Evolutionary conservation across 2,329 filamentous ascomycete genomes (phyloP), one percentile per base, ranked within the genome.

Genomic region (Colletotrichum sp.): DNA sequence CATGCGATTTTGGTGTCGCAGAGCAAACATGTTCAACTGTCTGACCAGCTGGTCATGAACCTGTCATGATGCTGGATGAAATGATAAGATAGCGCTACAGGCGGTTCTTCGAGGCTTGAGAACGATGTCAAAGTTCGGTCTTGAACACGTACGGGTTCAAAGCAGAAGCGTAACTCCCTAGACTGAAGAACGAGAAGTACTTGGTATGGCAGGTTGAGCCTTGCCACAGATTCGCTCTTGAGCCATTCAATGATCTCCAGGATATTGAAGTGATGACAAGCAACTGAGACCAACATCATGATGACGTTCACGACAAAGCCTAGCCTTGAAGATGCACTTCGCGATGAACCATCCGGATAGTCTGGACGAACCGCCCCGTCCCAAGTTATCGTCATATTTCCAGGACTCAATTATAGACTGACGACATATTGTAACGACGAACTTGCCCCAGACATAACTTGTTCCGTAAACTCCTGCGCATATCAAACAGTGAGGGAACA

Each of bases 101-200:
- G 44, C 44, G 10, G 44, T 52, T 13, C 10, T 21, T 52, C n/a
- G 44, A 21, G 44, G 44, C 44, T 21, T 52, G 44, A 52, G 44
- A 52, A 21, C 44, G 3, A 52, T 52, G n/a, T 52, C 44, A 52
- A 21, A 52, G n/a, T 44, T 2, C 10, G n/a, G 10, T 52, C 44
- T 52, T 52, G 1, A 52, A 21, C 6, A 52, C 44, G 10, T 52
- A 21, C 6, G 44, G 44, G 12, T 13, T 0, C 44, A 24, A 24
- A 8, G n/a, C 44, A 24, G 44, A 52, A 21, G n/a, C 44, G 44
- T 0, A 52, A 13, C 44, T 52, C 1, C 3, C n/a, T 2, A 8
- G 44, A 0, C n/a, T 21, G 6, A 1, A 13, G n/a, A 24, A 21
- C n/a, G n/a, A 52, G 12, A 1, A 49, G 44, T 2, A 21, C 6